Base-by-base conservation (phyloP, 1,139 yeast species). In the Nakaseomyces sp. region DNA sequence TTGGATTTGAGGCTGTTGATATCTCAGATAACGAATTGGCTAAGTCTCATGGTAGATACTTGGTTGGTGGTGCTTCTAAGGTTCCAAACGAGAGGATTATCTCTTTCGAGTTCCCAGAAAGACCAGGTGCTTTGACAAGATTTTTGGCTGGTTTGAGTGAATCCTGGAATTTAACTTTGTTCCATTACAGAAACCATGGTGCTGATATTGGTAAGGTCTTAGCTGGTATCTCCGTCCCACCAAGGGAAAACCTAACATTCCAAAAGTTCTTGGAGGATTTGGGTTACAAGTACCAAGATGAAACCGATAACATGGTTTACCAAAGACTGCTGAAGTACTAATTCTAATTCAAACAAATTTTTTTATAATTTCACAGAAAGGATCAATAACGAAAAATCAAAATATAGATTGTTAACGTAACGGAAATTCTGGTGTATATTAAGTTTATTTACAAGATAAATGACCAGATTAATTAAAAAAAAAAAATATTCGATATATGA, bases 171-270 rank as follows among this genome's bases (percentile, higher is more conserved):
- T 78, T 93, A 48, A 83, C 96, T 3, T 69, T 91, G 55, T 91
- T 91, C 78, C 96, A 91, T 64, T 91, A 91, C 67, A 79, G 99
- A 72, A 89, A 91, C 67, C 94, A 88, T 56, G 99, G 99, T 26
- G 83, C 91, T 45, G 98, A 91, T 63, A 76, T 91, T 41, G 97
- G 95, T 37, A 87, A 87, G 63, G 86, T 91, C 0, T 71, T 91
- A 52, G 91, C 95, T 44, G 99, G 95, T 26, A 75, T 93, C 48
- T 80, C 80, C 37, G 87, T 89, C 24, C 96, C 97, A 3, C 76
- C 77, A 37, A 73, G 73, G 29, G 87, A 91, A 35, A 68, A 70
- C 40, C 77, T 68, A 26, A 76, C 73, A 36, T 82, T 89, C 61
- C 78, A 81, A 52, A 67, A 69, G 19, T 86, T 87, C 65, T 72